Conservation (phyloP, 2,329 filamentous ascomycete genomes). For the Aspergillus brasiliensis region DNA sequence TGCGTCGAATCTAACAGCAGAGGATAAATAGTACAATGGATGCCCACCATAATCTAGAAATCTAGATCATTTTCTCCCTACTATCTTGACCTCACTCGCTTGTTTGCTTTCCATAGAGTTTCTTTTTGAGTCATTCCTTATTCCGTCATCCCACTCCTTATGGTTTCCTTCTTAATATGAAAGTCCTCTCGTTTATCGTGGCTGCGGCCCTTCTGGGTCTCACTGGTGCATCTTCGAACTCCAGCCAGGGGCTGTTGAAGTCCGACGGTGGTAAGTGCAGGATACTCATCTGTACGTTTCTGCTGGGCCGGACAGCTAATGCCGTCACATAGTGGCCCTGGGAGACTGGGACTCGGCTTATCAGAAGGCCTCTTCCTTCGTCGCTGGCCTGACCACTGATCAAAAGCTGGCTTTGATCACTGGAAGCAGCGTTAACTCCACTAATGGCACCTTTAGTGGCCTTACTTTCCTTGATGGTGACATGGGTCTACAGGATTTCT, state of each 20-base stretch:
- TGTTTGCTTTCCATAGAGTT: no score
- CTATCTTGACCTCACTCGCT: neutral
- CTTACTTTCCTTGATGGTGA: slow-evolving; percentile 23
- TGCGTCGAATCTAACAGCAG: neutral
- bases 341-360: slow-evolving; percentile 19
- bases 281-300: neutral
- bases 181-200: neutral
- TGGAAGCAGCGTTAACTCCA: slow-evolving; percentile 27
- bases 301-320: neutral
- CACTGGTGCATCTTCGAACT: neutral
- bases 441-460: slow-evolving; percentile 25
- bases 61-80: neutral
- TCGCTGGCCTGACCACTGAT: slow-evolving; percentile 20
- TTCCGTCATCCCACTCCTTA: neutral
- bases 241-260: slow-evolving; percentile 3
- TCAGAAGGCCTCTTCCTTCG: slow-evolving; percentile 21
- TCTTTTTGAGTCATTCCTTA: neutral
- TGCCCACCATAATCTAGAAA: neutral
- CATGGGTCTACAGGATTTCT: slow-evolving; percentile 24
- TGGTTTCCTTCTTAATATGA: neutral
- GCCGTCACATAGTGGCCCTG: slow-evolving; percentile 2
- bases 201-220: slow-evolving; percentile 1
- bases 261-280: neutral
- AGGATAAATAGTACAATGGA: neutral
- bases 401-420: slow-evolving; percentile 31